A percentile compares a stretch with the other conserved stretches of the same genome.
phyloP scores from a whole-genome alignment of 352 stramenopile species.

The Globisporangium radiosum region DNA sequence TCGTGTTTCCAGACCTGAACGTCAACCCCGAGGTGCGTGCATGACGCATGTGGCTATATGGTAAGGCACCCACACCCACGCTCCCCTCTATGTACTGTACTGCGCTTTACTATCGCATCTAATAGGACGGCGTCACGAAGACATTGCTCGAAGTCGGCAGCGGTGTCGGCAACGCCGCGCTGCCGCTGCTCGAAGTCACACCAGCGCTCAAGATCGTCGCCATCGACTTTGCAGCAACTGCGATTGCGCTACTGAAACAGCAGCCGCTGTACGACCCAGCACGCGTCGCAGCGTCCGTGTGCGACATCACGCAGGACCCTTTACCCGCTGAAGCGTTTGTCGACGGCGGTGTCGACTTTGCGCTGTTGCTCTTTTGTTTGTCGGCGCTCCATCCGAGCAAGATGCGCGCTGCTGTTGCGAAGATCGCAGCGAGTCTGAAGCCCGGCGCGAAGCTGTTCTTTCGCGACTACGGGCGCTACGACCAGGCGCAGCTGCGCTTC shows the following conservation, averaged over 20 bases:
- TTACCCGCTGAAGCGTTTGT: conserved; percentile 45
- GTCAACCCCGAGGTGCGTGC: conserved; percentile 29
- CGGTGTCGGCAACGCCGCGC: conserved; percentile 92
- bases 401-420: conserved; percentile 79
- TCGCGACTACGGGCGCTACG: conserved; percentile 94
- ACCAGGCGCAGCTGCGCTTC: conserved; percentile 94
- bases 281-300: conserved; percentile 67
- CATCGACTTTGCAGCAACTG: conserved; percentile 91
- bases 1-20: conserved; percentile 88
- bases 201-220: conserved; percentile 79
- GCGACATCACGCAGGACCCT: conserved; percentile 79
- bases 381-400: conserved; percentile 89
- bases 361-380: conserved; percentile 84
- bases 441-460: conserved; percentile 87
- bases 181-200: conserved; percentile 92
- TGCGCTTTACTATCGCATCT: no score
- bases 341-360: conserved; percentile 74
- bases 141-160: conserved; percentile 92
- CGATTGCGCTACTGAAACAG: conserved; percentile 89
- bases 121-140: conserved; percentile 28
- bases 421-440: conserved; percentile 78
- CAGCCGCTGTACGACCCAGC: conserved; percentile 74
- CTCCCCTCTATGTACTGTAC: not conserved
- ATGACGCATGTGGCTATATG: not conserved
- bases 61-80: no score